Evolutionary conservation across 148 eudicot genomes (phyloP).

Genomic region (Salicornia ramosissima): DNA sequence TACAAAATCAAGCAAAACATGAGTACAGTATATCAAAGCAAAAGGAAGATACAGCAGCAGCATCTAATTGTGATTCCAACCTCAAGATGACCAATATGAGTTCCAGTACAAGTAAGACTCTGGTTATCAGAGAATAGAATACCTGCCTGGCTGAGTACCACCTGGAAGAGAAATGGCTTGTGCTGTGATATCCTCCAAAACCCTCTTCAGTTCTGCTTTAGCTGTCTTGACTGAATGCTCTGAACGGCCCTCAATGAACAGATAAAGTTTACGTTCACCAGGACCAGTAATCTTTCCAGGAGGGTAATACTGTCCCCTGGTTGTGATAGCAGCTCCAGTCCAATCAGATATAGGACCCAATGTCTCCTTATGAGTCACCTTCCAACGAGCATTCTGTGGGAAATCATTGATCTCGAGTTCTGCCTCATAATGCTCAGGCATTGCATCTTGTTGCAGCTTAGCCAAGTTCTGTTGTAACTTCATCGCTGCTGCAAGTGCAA

Average conservation of each 20-base stretch:
- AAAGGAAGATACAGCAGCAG: constrained; percentile 13
- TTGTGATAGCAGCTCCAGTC: constrained; percentile 84
- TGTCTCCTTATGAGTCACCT: constrained; percentile 85
- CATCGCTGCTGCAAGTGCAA: constrained; percentile 56
- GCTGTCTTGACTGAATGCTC: constrained; percentile 83
- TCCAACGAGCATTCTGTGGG: constrained; percentile 90
- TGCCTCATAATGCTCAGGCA: constrained; percentile 82
- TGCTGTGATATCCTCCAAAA: constrained; percentile 66
- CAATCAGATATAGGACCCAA: constrained; percentile 76
- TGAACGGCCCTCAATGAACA: constrained; percentile 72
- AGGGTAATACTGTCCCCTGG: constrained; percentile 64
- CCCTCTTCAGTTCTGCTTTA: constrained; percentile 63
- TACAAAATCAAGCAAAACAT: constrained; percentile 8
- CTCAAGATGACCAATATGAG: constrained; percentile 10
- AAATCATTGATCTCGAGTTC: constrained; percentile 83
- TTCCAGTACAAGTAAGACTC: constrained; percentile 9
- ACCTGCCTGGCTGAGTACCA: constrained; percentile 70
- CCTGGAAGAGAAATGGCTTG: constrained; percentile 75
- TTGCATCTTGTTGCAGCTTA: constrained; percentile 69
- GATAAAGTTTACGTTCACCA: constrained; percentile 65
- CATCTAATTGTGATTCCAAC: constrained; percentile 15
- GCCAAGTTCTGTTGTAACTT: constrained; percentile 63
- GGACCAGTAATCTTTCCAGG: constrained; percentile 60
- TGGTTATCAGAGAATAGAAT: constrained; percentile 49
- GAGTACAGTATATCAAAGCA: neutral